These are phyloP conservation scores for Balakata baccata DNA, from an alignment of 345 rosid species.

Conservation along the genomic window DNA sequence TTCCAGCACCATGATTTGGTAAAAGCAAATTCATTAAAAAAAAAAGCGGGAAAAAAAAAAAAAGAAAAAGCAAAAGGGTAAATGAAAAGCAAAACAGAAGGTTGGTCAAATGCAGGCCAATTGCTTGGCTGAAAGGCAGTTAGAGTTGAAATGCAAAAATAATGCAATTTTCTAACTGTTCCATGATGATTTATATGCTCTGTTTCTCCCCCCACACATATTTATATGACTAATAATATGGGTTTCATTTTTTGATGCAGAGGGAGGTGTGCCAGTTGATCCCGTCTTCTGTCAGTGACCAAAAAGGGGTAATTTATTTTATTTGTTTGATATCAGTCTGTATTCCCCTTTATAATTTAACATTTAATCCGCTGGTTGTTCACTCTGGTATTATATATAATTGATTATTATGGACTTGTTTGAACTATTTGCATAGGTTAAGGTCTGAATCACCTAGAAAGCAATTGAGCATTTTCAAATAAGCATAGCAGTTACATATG, in stretches of 20 bases:
- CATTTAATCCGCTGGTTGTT: not conserved
- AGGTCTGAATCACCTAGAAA: not conserved
- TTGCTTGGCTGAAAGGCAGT: not conserved
- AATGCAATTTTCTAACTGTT: not conserved
- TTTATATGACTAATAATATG: not conserved
- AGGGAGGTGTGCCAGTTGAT: conserved; percentile 84
- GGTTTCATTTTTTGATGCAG: conserved; percentile 47
- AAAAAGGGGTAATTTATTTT: conserved; percentile 70
- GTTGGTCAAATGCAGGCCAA: no score
- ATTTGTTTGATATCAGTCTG: not conserved
- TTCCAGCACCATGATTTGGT: no score
- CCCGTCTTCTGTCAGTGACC: conserved; percentile 62
- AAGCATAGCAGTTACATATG: not conserved
- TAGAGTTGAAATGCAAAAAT: not conserved
- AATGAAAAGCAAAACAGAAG: no score
- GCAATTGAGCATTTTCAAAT: not conserved
- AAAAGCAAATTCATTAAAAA: no score
- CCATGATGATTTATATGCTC: not conserved
- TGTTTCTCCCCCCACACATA: not conserved
- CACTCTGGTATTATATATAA: conserved; percentile 5
- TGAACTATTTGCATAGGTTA: not conserved
- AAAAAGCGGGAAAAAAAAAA: no score
- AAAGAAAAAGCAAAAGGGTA: no score
- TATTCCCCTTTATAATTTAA: not conserved
- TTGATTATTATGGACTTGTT: not conserved